Base-by-base conservation (phyloP, 208 protist genomes). In the Crithidia sp. region DNA sequence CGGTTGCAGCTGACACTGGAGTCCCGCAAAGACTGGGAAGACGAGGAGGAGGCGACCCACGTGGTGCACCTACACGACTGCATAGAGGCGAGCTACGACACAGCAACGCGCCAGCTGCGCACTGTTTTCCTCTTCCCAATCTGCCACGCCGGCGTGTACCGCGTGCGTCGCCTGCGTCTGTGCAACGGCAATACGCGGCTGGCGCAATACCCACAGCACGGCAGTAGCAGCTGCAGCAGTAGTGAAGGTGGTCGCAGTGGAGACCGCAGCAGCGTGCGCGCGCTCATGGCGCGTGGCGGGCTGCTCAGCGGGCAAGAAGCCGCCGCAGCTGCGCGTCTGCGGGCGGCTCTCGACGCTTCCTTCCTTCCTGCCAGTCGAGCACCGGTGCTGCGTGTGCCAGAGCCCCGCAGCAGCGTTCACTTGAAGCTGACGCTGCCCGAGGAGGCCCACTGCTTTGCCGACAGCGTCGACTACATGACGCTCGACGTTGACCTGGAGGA, bases 11-110 rank as follows among this genome's bases (percentile, higher is more conserved):
- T 83, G 16, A 83, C 80, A 43, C 80, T 95, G 9, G 85, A 85
- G 61, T 95, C 90, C n/a, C 86, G 83, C 36, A 92, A 90, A 40
- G 82, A 92, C 54, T 95, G 90, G 90, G 10, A 10, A 5, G 80
- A 90, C 54, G 37, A 64, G 7, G 60, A 71, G n/a, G 90, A 95
- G 77, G 19, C 74, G 0, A 87, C 77, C n/a, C 90, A 95, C 67
- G 76, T 92, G 28, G 77, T 95, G 54, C 58, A 77, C 7, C 72
- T 90, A 9, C 36, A 60, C n/a, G 62, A 70, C 60, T 57, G 61
- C 17, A 65, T 69, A 12, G 54, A 52, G 2, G 68, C 71, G 50
- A 47, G 41, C 39, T 88, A 87, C 80, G 65, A 89, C 49, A 66
- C 63, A 28, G 59, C 50, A 14, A 86, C 59, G 9, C 71, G 67